These are phyloP conservation scores for Spiraea crenata DNA, from an alignment of 331 rosid genomes.

Conservation along the genomic window DNA sequence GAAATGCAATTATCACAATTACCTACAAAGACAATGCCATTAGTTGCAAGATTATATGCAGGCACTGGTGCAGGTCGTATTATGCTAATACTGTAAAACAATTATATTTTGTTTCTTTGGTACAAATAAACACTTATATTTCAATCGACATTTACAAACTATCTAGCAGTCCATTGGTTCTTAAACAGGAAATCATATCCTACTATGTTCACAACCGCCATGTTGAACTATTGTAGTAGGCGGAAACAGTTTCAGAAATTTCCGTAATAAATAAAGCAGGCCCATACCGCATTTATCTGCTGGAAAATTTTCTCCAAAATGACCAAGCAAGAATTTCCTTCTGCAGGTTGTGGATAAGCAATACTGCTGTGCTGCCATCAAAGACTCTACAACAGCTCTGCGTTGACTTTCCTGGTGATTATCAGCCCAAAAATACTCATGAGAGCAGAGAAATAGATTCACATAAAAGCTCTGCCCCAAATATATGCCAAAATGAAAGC, in stretches of 20 bases:
- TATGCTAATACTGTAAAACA: background rate
- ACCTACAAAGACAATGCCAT: conserved; percentile 43
- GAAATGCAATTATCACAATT: conserved; percentile 80
- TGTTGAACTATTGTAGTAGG: background rate
- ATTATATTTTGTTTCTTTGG: background rate
- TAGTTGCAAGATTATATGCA: background rate
- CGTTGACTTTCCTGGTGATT: conserved; percentile 63
- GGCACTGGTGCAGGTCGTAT: background rate
- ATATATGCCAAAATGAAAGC: conserved; percentile 4
- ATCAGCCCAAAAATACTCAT: conserved; percentile 20
- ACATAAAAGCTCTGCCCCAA: background rate
- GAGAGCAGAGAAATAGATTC: conserved; percentile 16
- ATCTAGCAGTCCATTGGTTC: background rate
- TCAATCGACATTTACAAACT: background rate
- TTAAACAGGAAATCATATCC: background rate
- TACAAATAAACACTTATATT: no score
- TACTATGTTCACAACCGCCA: background rate
- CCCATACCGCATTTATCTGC: conserved; percentile 71
- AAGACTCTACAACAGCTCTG: conserved; percentile 73
- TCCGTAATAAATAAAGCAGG: conserved; percentile 28
- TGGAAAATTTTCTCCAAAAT: conserved; percentile 68
- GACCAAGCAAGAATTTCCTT: conserved; percentile 74
- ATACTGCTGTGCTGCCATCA: conserved; percentile 76
- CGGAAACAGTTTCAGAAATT: background rate
- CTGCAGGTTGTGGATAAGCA: conserved; percentile 74